A percentile compares a stretch with the other conserved stretches of the same genome.
Conservation (phyloP, 2,329 filamentous ascomycete species). For the Aspergillus sp. region DNA sequence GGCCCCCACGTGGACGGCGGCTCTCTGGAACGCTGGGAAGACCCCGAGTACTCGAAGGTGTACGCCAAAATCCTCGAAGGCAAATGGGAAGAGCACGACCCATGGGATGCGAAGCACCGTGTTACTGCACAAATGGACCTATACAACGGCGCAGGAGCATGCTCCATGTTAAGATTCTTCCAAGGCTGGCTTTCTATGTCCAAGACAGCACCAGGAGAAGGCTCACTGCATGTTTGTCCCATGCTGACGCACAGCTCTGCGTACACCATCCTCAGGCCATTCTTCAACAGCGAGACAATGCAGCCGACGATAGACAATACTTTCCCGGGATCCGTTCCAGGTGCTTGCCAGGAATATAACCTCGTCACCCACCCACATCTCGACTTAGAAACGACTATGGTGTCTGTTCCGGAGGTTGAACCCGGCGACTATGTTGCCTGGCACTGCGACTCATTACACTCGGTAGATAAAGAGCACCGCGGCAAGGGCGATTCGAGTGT, state of each 20-base stretch:
- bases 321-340: constrained; percentile 69
- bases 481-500: constrained; percentile 77
- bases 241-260: constrained; percentile 72
- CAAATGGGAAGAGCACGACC: constrained; percentile 76
- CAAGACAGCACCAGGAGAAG: constrained; percentile 68
- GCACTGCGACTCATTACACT: constrained; percentile 81
- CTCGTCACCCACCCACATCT: constrained; percentile 68
- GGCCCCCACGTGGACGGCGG: constrained; percentile 75
- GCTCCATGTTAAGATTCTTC: constrained; percentile 82
- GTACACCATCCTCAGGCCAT: constrained; percentile 79
- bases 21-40: constrained; percentile 74
- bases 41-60: constrained; percentile 66
- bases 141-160: constrained; percentile 78
- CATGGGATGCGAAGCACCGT: constrained; percentile 74
- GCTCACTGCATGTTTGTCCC: constrained; percentile 80
- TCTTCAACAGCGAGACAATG: constrained; percentile 63
- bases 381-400: constrained; percentile 66
- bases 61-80: constrained; percentile 75
- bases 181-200: constrained; percentile 86
- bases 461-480: constrained; percentile 75
- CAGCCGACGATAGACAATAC: constrained; percentile 42
- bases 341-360: constrained; percentile 68
- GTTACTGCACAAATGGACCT: constrained; percentile 69
- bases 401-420: constrained; percentile 66
- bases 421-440: constrained; percentile 75